Base-by-base conservation (phyloP, 257 asterid genomes). In the Gentiana straminea region DNA sequence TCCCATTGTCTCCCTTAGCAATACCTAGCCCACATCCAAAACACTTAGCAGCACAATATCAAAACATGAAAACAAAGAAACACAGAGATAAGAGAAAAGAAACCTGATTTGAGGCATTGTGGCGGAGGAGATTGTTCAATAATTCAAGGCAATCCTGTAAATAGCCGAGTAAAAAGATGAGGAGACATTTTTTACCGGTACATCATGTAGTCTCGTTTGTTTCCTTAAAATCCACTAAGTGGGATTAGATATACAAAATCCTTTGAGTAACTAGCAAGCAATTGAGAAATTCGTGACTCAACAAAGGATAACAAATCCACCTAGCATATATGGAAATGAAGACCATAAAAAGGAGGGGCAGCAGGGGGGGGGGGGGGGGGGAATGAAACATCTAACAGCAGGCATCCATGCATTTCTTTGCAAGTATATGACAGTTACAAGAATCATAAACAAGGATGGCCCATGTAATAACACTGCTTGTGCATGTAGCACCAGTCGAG, bases 41-140 rank as follows among this genome's bases (percentile, higher is more conserved):
- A 66, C 49, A 63, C 59, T 65, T 67, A 64, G 61, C 53, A 49
- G 37, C 51, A 65, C 10, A 37, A 4, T 32, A 55, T 49, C 52
- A 60, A 49, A 15, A 33, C 36, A 48, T 45, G 68, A 34, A 60
- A 9, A 33, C 43, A 34, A 52, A 32, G 6, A 36, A 8, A 51
- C 6, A 35, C 4, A 9, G 15, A 8, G 36, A 10, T 11, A 4
- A 2, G 5, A 32, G 33, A 8, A 10, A 3, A 38, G 13, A 61
- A 59, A 91, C 98, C 98, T 91, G 98, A 69, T 91, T 88, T 67
- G 98, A 87, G 68, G 89, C 72, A 79, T 76, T 91, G 65, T 57
- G 73, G 44, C 94, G 94, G 35, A 91, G 75, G 70, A 91, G 94
- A 81, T 91, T 87, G 79, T 91, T 91, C 70, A 91, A 64, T 59